Evolutionary conservation across 208 protist species (phyloP).

Genomic region (Leishmania mexicana): DNA sequence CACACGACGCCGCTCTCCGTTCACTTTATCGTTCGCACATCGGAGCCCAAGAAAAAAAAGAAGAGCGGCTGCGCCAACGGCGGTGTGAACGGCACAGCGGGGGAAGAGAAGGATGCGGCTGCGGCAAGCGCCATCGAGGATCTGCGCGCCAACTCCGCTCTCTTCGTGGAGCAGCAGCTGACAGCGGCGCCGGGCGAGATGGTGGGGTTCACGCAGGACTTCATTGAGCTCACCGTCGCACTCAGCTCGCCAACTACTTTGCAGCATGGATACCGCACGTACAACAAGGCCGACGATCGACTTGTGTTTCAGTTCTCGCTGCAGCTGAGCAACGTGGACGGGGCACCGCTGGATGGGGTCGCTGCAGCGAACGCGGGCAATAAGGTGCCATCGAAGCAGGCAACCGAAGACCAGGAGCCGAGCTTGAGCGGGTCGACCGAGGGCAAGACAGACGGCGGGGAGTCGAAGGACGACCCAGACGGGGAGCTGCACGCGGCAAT

Average conservation of each 20-base stretch:
- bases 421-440: constrained; percentile 18
- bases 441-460: constrained; percentile 23
- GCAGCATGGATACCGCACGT: constrained; percentile 68
- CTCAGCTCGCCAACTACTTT: constrained; percentile 49
- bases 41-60: constrained; percentile 80
- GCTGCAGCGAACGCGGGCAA: constrained; percentile 1
- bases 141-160: constrained; percentile 34
- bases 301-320: constrained; percentile 76
- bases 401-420: constrained; percentile 15
- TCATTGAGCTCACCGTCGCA: constrained; percentile 50
- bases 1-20: constrained; percentile 41
- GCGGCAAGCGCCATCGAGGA: constrained; percentile 23
- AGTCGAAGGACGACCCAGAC: constrained; percentile 34
- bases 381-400: constrained; percentile 22
- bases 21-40: constrained; percentile 58
- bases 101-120: constrained; percentile 15
- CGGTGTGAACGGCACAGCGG: neutral
- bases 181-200: constrained; percentile 58
- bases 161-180: constrained; percentile 63
- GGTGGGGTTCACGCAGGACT: constrained; percentile 59
- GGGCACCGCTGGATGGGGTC: constrained; percentile 33
- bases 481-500: constrained; percentile 18
- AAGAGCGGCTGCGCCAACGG: constrained; percentile 26
- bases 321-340: constrained; percentile 40
- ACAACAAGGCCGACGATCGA: constrained; percentile 67